These are phyloP conservation scores for Citrullus amarus DNA, from an alignment of 306 rosid species.

Conservation along the genomic window DNA sequence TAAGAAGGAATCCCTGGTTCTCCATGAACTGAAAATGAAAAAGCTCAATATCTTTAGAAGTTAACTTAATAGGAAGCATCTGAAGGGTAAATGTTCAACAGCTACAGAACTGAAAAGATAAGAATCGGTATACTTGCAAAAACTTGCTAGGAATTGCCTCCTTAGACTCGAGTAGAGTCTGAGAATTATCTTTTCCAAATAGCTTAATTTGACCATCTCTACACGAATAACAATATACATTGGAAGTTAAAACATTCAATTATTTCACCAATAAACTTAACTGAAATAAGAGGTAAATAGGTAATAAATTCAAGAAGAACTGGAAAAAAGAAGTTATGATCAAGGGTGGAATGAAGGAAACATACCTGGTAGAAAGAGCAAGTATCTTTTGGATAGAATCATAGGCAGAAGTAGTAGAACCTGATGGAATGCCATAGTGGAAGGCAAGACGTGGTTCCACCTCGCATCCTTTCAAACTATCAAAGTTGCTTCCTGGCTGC, in stretches of 20 bases:
- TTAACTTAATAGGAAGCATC: background rate
- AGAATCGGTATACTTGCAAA: slow-evolving; percentile 36
- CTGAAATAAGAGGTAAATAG: background rate
- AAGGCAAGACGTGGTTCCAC: slow-evolving; percentile 44
- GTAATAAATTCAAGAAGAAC: background rate
- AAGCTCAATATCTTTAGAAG: background rate
- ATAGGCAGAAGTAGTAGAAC: slow-evolving; percentile 44
- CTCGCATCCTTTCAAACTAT: slow-evolving; percentile 33
- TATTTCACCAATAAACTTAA: background rate
- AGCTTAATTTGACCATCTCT: slow-evolving; percentile 84
- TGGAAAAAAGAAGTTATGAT: background rate
- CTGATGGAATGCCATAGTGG: slow-evolving; percentile 65
- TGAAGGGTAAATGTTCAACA: slow-evolving; percentile 7
- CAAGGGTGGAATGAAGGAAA: slow-evolving; percentile 14
- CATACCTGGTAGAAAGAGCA: slow-evolving; percentile 73
- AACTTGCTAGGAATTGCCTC: slow-evolving; percentile 62
- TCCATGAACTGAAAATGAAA: slow-evolving; percentile 42
- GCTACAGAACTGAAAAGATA: background rate
- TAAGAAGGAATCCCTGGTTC: slow-evolving; percentile 59
- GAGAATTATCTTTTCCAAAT: slow-evolving; percentile 64
- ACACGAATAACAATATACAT: background rate
- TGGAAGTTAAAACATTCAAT: background rate
- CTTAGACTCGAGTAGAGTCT: slow-evolving; percentile 52
- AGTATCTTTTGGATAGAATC: slow-evolving; percentile 51
- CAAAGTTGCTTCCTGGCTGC: slow-evolving; percentile 35